phyloP scores from a whole-genome alignment of 208 protist genomes.

The Leishmania amazonensis region DNA sequence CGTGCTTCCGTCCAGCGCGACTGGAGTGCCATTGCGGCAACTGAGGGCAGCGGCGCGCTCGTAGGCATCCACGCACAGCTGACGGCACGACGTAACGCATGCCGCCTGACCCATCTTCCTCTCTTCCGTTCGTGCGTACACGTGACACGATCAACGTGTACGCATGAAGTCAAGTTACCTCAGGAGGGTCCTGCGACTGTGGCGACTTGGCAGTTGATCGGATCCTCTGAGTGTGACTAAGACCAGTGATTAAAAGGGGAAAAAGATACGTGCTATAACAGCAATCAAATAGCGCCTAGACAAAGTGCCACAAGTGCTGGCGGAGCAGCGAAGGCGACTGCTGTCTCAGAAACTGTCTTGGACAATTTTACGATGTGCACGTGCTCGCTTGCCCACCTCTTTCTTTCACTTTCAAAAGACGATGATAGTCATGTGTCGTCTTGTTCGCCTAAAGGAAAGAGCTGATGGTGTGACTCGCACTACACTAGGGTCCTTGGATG shows the following conservation, averaged over 20 bases:
- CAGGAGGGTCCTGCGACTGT: too few species aligned
- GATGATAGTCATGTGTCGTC: neutral
- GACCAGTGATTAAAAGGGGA: neutral
- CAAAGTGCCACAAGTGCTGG: neutral
- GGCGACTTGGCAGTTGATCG: neutral
- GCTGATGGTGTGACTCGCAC: too few species aligned
- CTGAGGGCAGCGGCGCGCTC: neutral
- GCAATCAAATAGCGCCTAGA: neutral
- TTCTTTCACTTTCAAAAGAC: neutral
- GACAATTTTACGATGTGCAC: neutral
- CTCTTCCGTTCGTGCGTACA: neutral
- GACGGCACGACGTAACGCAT: neutral
- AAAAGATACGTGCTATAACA: neutral
- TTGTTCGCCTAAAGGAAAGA: too few species aligned
- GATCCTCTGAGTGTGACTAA: neutral
- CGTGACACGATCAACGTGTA: conserved; percentile 2
- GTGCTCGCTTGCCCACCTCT: neutral
- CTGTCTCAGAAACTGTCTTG: neutral
- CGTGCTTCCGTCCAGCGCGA: neutral
- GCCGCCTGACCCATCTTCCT: neutral
- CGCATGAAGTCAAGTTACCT: neutral
- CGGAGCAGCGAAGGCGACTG: neutral
- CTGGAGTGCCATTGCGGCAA: neutral
- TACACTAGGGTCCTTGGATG: neutral
- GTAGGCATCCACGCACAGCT: neutral